These are phyloP conservation scores for Suillus brevipes DNA, from an alignment of 768 basidiomycete genomes.

Conservation along the genomic window DNA sequence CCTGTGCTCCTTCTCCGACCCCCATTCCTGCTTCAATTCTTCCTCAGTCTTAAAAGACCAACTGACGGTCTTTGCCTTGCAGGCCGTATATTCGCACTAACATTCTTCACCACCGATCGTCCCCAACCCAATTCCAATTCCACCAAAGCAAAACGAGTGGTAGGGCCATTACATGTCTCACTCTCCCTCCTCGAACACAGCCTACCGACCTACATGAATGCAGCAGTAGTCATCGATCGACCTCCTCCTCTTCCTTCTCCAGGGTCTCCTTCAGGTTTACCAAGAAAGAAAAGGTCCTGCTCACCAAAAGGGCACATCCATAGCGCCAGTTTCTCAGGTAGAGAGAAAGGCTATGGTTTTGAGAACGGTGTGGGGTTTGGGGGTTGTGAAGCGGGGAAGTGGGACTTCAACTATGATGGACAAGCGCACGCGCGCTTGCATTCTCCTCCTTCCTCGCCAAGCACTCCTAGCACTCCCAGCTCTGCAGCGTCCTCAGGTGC, in stretches of 20 bases:
- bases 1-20: slow-evolving; percentile 27
- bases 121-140: slow-evolving; percentile 5
- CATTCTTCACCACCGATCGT: slow-evolving; percentile 19
- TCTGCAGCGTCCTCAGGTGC: slow-evolving; percentile 1
- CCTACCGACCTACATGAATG: slow-evolving; percentile 58
- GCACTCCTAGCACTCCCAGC: slow-evolving; percentile 8
- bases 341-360: background rate
- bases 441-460: slow-evolving; percentile 3
- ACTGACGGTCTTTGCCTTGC: slow-evolving; percentile 19
- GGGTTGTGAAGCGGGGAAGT: background rate
- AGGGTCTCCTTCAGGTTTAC: slow-evolving; percentile 14
- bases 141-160: background rate
- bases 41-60: slow-evolving; percentile 5
- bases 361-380: background rate
- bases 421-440: background rate
- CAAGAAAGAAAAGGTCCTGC: slow-evolving; percentile 3
- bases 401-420: slow-evolving; percentile 11
- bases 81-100: slow-evolving; percentile 31
- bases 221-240: slow-evolving; percentile 46
- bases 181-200: slow-evolving; percentile 56
- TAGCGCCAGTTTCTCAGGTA: background rate
- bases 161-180: slow-evolving; percentile 42
- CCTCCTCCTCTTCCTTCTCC: slow-evolving; percentile 20
- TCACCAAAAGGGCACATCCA: background rate
- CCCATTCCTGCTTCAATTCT: background rate